phyloP scores from a whole-genome alignment of 2,329 filamentous ascomycete genomes.

The Sporothrix phasma region DNA sequence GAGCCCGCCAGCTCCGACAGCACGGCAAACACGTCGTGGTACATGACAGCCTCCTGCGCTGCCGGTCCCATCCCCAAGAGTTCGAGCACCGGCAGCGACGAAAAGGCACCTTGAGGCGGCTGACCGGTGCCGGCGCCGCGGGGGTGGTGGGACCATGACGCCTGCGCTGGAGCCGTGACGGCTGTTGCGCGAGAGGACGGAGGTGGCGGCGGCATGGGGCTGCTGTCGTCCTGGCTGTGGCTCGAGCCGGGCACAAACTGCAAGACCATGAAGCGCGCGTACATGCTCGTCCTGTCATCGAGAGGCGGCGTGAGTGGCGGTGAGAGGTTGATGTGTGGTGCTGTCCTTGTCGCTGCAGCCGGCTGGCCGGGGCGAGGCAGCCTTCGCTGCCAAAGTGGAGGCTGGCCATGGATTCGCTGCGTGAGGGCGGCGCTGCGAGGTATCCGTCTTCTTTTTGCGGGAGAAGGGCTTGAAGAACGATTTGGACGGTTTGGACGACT shows the following conservation, averaged over 20 bases:
- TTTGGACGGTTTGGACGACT: not conserved
- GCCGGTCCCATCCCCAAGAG: slow-evolving; percentile 35
- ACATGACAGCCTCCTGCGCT: slow-evolving; percentile 29
- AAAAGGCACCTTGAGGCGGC: slow-evolving; percentile 33
- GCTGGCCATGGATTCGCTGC: not conserved
- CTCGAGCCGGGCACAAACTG: slow-evolving; percentile 18
- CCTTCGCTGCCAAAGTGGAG: not conserved
- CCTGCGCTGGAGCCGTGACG: slow-evolving; percentile 21
- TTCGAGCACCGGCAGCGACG: slow-evolving; percentile 30
- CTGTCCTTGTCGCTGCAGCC: not conserved
- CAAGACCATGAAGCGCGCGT: slow-evolving; percentile 26
- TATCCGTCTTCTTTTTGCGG: slow-evolving; percentile 7
- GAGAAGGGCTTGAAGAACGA: slow-evolving; percentile 18
- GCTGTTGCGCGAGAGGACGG: not conserved
- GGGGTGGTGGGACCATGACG: slow-evolving; percentile 7
- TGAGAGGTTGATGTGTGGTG: not conserved
- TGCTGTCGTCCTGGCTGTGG: slow-evolving; percentile 19
- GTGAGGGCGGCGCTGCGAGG: not conserved
- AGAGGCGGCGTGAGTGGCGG: not conserved
- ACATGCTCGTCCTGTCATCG: slow-evolving; percentile 15
- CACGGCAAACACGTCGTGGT: slow-evolving; percentile 46
- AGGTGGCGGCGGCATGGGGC: slow-evolving; percentile 13
- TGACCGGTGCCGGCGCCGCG: not conserved
- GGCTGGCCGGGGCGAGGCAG: not conserved
- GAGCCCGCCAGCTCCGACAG: slow-evolving; percentile 38